A percentile compares a stretch with the other conserved stretches of the same genome.
These are phyloP conservation scores for Penicillium brevicompactum DNA, from an alignment of 2,329 filamentous ascomycete species.

Conservation along the genomic window DNA sequence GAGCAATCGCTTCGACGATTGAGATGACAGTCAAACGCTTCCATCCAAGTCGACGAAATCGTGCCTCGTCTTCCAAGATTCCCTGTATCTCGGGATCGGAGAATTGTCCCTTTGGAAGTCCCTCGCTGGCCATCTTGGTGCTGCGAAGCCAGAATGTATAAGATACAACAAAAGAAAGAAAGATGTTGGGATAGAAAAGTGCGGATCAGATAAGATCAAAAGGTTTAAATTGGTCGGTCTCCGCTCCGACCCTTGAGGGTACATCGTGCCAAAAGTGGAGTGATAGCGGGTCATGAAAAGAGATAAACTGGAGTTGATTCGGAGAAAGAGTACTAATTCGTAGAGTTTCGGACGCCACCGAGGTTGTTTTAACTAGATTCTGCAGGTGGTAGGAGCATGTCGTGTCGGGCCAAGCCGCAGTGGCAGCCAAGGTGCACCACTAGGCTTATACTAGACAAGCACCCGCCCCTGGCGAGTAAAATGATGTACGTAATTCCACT, in stretches of 20 bases:
- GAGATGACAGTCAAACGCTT: constrained; percentile 7
- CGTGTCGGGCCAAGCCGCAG: constrained; percentile 1
- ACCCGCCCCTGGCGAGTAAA: background rate
- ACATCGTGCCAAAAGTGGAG: background rate
- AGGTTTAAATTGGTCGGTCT: background rate
- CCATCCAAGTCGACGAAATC: constrained; percentile 8
- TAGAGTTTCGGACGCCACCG: background rate
- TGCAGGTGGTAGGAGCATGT: background rate
- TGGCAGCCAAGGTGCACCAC: background rate
- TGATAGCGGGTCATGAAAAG: background rate
- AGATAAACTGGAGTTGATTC: background rate
- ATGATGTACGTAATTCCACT: constrained; percentile 1
- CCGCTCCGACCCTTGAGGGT: background rate
- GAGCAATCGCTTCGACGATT: constrained; percentile 8
- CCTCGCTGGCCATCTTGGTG: constrained; percentile 3
- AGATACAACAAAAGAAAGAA: background rate
- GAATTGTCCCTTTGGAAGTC: constrained; percentile 5
- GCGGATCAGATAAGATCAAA: constrained; percentile 13
- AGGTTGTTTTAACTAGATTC: background rate
- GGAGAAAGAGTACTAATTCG: background rate
- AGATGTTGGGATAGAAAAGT: background rate
- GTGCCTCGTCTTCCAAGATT: background rate
- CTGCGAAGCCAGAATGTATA: background rate
- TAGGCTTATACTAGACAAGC: constrained; percentile 6
- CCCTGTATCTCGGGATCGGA: constrained; percentile 3